Conservation (phyloP, 2,329 filamentous ascomycete genomes). For the Diplocarpon rosae region DNA sequence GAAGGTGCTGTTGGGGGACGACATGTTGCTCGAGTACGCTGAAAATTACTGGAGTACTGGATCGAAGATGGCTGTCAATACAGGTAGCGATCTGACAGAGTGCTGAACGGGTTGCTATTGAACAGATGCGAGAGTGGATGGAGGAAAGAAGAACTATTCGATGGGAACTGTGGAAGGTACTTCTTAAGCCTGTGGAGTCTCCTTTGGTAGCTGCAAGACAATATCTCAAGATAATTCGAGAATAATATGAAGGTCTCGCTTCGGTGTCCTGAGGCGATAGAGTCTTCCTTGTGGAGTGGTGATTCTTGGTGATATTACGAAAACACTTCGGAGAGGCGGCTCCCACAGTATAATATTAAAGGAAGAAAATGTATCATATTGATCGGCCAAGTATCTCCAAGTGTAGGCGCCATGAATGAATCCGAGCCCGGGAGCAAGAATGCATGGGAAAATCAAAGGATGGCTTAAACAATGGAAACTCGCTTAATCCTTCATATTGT, state of each 20-base stretch:
- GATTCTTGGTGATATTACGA: constrained; percentile 2
- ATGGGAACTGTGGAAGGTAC: not conserved
- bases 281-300: not conserved
- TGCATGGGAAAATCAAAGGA: constrained; percentile 5
- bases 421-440: constrained; percentile 1
- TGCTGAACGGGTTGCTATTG: not conserved
- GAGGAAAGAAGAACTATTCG: not conserved
- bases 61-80: not conserved
- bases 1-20: constrained; percentile 26
- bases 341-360: constrained; percentile 6
- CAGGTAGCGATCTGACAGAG: not conserved
- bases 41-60: not conserved
- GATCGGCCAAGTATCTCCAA: constrained; percentile 6
- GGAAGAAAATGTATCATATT: constrained; percentile 11
- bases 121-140: not conserved
- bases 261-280: not conserved
- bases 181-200: not conserved
- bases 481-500: constrained; percentile 19
- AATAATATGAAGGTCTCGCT: constrained; percentile 2
- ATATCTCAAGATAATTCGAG: constrained; percentile 1
- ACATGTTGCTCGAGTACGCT: constrained; percentile 11
- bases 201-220: not conserved
- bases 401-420: not conserved
- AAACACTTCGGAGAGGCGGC: not conserved
- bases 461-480: constrained; percentile 5